These are phyloP conservation scores for Penicillium flavigenum DNA, from an alignment of 495 filamentous ascomycete genomes.

Conservation along the genomic window DNA sequence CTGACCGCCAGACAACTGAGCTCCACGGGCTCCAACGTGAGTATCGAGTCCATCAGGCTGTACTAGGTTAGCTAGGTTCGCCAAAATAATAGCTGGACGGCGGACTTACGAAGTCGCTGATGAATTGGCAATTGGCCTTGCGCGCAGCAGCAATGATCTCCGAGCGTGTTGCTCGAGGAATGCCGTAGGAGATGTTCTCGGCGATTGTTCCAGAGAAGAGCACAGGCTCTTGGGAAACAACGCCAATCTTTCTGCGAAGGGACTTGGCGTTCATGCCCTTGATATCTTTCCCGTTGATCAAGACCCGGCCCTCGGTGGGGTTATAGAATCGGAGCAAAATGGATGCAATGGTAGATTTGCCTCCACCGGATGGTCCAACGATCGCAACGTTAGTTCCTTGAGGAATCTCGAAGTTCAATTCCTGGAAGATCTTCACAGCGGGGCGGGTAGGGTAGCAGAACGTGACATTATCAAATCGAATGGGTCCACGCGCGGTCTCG, in stretches of 20 bases:
- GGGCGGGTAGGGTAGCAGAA: slow-evolving; percentile 92
- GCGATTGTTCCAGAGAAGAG: slow-evolving; percentile 94
- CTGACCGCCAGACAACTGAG: slow-evolving; percentile 92
- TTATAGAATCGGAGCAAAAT: slow-evolving; percentile 89
- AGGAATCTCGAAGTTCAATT: slow-evolving; percentile 84
- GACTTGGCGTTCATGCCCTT: slow-evolving; percentile 88
- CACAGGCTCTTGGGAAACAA: slow-evolving; percentile 93
- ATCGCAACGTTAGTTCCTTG: slow-evolving; percentile 94
- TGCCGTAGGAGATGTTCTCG: slow-evolving; percentile 94
- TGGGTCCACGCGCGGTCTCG: slow-evolving; percentile 77
- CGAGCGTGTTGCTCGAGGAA: slow-evolving; percentile 69
- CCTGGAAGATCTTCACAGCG: slow-evolving; percentile 85
- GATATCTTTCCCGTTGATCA: slow-evolving; percentile 83
- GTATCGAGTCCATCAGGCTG: slow-evolving; percentile 92
- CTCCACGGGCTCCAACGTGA: slow-evolving; percentile 85
- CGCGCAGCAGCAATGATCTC: slow-evolving; percentile 86
- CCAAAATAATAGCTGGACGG: background rate
- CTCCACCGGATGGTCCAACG: slow-evolving; percentile 90
- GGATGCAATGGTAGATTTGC: slow-evolving; percentile 91
- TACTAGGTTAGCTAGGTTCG: slow-evolving; percentile 16
- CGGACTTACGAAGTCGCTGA: slow-evolving; percentile 77
- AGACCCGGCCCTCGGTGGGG: slow-evolving; percentile 72
- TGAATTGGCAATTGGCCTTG: slow-evolving; percentile 96
- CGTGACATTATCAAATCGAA: slow-evolving; percentile 77
- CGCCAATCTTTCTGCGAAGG: slow-evolving; percentile 88